These are phyloP conservation scores for Clitopilus hobsonii DNA, from an alignment of 768 basidiomycete species.

Conservation along the genomic window DNA sequence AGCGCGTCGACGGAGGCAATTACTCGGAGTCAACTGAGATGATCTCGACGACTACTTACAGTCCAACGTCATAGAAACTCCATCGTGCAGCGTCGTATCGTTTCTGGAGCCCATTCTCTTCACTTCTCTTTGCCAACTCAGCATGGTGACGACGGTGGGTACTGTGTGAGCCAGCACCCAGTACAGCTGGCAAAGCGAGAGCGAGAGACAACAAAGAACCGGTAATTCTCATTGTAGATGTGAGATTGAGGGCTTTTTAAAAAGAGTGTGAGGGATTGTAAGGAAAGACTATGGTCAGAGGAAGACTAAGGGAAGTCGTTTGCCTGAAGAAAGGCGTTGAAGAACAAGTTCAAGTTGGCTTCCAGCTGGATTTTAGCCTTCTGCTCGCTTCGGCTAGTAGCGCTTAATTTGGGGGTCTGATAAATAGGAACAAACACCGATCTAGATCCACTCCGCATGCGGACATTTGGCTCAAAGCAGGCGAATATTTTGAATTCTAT, in stretches of 20 bases:
- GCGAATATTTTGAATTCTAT: not conserved
- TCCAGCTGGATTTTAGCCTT: not conserved
- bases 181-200: slow-evolving; percentile 23
- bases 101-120: slow-evolving; percentile 17
- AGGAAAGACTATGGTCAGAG: slow-evolving; percentile 10
- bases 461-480: not conserved
- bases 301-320: slow-evolving; percentile 2
- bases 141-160: slow-evolving; percentile 15
- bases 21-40: not conserved
- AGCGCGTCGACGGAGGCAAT: not conserved
- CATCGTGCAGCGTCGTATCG: slow-evolving; percentile 18
- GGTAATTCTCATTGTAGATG: not conserved
- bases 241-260: slow-evolving; percentile 8
- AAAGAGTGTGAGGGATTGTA: not conserved
- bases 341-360: not conserved
- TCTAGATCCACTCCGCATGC: not conserved
- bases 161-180: slow-evolving; percentile 21
- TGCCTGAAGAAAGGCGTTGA: slow-evolving; percentile 1
- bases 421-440: not conserved
- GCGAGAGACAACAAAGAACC: slow-evolving; percentile 17
- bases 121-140: slow-evolving; percentile 20
- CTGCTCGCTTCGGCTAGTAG: not conserved
- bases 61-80: slow-evolving; percentile 27
- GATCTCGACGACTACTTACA: slow-evolving; percentile 15
- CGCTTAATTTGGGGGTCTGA: not conserved